These are phyloP conservation scores for Eucalyptus coolabah DNA, from an alignment of 345 rosid genomes.

Conservation along the genomic window DNA sequence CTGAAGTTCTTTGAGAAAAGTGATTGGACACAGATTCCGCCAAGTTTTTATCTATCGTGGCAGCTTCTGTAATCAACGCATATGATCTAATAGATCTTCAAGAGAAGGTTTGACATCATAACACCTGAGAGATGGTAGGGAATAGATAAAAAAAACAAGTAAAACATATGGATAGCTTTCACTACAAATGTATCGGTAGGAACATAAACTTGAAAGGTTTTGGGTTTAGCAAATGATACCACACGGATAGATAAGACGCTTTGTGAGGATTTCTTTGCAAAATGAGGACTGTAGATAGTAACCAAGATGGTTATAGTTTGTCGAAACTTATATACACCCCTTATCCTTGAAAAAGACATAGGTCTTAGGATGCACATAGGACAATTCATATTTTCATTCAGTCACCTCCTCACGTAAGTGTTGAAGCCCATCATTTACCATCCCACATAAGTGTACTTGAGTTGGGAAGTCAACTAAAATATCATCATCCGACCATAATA, in stretches of 20 bases:
- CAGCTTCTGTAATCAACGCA: constrained; percentile 31
- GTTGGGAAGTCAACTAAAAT: background rate
- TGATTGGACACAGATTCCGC: constrained; percentile 6
- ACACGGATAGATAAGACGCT: constrained; percentile 8
- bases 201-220: constrained; percentile 17
- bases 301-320: constrained; percentile 8
- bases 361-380: constrained; percentile 10
- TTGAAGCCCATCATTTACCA: constrained; percentile 19
- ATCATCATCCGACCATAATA: constrained; percentile 13
- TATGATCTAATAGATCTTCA: constrained; percentile 32
- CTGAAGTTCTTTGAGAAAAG: too few species aligned
- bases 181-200: background rate
- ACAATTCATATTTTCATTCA: constrained; percentile 35
- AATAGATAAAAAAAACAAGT: background rate
- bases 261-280: constrained; percentile 5
- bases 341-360: constrained; percentile 14
- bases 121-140: constrained; percentile 2
- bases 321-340: constrained; percentile 15
- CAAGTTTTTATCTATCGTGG: constrained; percentile 30
- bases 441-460: constrained; percentile 16
- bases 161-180: background rate
- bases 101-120: constrained; percentile 33
- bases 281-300: constrained; percentile 31
- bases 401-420: constrained; percentile 14
- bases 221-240: constrained; percentile 9